Base-by-base conservation (phyloP, 768 basidiomycete species). In the Tylopilus sp. region DNA sequence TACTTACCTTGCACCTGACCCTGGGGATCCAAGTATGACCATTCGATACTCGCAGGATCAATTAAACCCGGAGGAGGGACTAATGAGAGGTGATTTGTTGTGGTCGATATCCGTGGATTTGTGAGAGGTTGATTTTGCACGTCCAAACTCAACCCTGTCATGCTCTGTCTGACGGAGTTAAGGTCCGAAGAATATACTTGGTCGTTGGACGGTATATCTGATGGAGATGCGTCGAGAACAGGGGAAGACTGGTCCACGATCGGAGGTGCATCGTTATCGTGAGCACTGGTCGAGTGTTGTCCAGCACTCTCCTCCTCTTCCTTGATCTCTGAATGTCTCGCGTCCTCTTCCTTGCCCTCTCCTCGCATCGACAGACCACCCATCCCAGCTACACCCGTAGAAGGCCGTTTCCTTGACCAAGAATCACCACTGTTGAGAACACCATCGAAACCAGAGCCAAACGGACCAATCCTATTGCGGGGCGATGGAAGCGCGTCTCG, bases 21-120 rank as follows among this genome's bases (percentile, higher is more conserved):
- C 58, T 88, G 82, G 18, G 92, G 93, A 65, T 98, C 94, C 44
- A 92, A 80, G 69, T 98, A 98, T 21, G 84, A 88, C 94, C 94
- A 98, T 65, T 91, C 83, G 20, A 94, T 69, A 56, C 69, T 77
- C 25, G 78, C 75, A 28, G 80, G 73, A 71, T 87, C 86, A 40
- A 69, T 55, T 36, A 77, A 58, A 44, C 75, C 78, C 46, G 78
- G 76, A 44, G 79, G 78, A 13, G 77, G 71, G 9, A 66, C 70
- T 38, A 58, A 56, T 18, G 57, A 40, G n/a, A 62, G 52, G 47
- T 52, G 22, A 38, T 55, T 57, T 18, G 25, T 47, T 13, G 53
- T 49, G 36, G 63, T 13, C 18, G 38, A 31, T 40, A 38, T 42
- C 28, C 45, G 58, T 18, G 31, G 41, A 28, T 48, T 48, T 26